phyloP scores from a whole-genome alignment of 306 rosid species.

The Dryas drummondii region DNA sequence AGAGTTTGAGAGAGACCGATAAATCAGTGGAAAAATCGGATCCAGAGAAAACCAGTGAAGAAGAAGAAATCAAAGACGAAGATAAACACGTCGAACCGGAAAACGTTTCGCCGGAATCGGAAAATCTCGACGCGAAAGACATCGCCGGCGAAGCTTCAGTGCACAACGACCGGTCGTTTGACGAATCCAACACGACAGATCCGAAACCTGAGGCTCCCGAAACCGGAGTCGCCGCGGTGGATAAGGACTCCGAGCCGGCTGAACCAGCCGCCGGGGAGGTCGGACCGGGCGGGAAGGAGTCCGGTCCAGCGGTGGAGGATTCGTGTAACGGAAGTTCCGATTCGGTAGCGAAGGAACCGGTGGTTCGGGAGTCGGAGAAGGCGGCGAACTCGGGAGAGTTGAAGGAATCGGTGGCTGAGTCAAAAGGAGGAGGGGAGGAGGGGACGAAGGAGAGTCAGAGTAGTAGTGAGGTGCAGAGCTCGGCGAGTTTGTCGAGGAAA shows the following conservation, averaged over 20 bases:
- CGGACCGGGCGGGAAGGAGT: slow-evolving; percentile 12
- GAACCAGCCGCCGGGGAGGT: slow-evolving; percentile 4
- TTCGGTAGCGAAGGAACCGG: slow-evolving; percentile 24
- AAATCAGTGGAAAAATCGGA: slow-evolving; percentile 19
- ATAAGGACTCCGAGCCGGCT: not conserved
- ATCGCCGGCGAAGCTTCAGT: slow-evolving; percentile 1
- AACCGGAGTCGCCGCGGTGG: not conserved
- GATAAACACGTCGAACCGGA: not conserved
- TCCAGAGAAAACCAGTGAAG: slow-evolving; percentile 13
- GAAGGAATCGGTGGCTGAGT: slow-evolving; percentile 28
- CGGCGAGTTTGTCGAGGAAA: slow-evolving; percentile 33
- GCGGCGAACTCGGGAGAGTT: slow-evolving; percentile 21
- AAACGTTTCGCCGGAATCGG: not conserved
- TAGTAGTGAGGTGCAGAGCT: slow-evolving; percentile 30
- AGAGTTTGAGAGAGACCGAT: slow-evolving; percentile 2
- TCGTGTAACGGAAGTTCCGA: slow-evolving; percentile 34
- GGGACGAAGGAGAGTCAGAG: slow-evolving; percentile 15
- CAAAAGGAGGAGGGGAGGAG: slow-evolving; percentile 7
- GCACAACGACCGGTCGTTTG: slow-evolving; percentile 9
- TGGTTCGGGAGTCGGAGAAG: slow-evolving; percentile 17
- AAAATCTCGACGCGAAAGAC: not conserved
- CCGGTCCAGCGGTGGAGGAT: slow-evolving; percentile 26
- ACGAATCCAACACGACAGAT: slow-evolving; percentile 27
- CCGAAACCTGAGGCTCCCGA: slow-evolving; percentile 3
- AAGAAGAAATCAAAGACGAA: not conserved